Evolutionary conservation across 345 rosid species (phyloP), one percentile per base, ranked within the genome.

Genomic region (Citrus mangshanensis): DNA sequence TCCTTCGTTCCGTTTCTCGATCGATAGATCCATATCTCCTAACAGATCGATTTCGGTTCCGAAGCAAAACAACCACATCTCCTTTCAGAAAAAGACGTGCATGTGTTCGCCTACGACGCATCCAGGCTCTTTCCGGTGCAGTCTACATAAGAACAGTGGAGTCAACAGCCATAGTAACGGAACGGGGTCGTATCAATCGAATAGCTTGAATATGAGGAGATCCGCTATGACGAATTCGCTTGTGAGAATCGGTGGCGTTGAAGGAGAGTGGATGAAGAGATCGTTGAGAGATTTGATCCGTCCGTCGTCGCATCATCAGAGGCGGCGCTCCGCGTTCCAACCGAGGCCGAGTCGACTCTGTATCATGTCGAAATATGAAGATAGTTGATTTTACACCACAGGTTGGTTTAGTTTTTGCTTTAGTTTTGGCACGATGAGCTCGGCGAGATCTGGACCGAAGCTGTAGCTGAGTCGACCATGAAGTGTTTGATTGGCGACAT

Each of bases 91-190:
- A 80, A 85, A 79, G 80, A 80, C 87, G 3, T 95, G 98, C 68
- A 86, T 92, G 98, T 95, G 98, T 76, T 95, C 98, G 6, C 98
- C 98, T 10, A 92, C 98, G 38, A 76, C 91, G 32, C 98, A 95
- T 75, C 95, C 92, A 0, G 97, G 98, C 0, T 95, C 98, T 8
- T 95, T 95, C 64, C 90, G 98, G 0, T 95, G 98, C 38, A 86
- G 92, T 38, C 63, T 93, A 1, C 98, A 95, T 80, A 93, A 88
- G 74, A 89, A 87, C 77, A 84, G 70, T 54, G 75, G 75, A 58
- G 79, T 51, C 1, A 78, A 81, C 37, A 80, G 83, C 18, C 86
- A 82, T 7, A 76, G 73, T 10, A 49, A 40, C n/a, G 81, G 86
- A 22, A 22, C 85, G 0, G 77, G 2, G 1, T 73, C 92, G n/a